Conservation (phyloP, 371 early-diverging fungal species). For the Saksenaea vasiformis region DNA sequence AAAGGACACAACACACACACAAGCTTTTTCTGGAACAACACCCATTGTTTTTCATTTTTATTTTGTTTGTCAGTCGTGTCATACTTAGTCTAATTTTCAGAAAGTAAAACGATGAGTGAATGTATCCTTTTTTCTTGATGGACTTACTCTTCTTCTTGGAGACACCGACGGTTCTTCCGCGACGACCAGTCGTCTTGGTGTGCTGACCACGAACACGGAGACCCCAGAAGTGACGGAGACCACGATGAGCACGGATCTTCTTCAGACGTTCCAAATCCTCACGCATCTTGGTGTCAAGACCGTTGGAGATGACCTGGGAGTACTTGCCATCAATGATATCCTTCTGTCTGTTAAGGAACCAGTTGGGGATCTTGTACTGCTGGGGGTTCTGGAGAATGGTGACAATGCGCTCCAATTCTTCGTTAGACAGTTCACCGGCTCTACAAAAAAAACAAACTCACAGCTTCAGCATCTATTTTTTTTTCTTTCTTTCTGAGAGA, state of each 20-base stretch:
- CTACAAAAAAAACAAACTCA: constrained; percentile 42
- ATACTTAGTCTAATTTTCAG: neutral
- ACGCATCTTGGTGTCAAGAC: constrained; percentile 94
- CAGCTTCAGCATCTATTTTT: neutral
- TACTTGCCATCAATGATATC: constrained; percentile 94
- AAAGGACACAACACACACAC: too few species aligned
- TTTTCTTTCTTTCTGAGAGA: neutral
- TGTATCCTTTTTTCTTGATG: neutral
- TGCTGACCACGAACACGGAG: constrained; percentile 95
- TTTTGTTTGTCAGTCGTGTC: too few species aligned
- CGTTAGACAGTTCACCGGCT: constrained; percentile 96
- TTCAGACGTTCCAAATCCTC: constrained; percentile 96
- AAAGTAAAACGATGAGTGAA: neutral
- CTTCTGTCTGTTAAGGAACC: constrained; percentile 99
- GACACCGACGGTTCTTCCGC: constrained; percentile 96
- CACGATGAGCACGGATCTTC: constrained; percentile 95
- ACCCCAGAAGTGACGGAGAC: constrained; percentile 97
- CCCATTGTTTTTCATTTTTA: too few species aligned
- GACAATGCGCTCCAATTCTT: constrained; percentile 90
- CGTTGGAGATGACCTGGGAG: constrained; percentile 94
- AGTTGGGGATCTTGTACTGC: constrained; percentile 97
- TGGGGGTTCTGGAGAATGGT: constrained; percentile 92
- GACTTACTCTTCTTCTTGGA: constrained; percentile 88
- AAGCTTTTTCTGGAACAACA: too few species aligned
- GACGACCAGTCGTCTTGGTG: constrained; percentile 98